Evolutionary conservation across 352 stramenopile species (phyloP).

Genomic region (Pythium coloratum): DNA sequence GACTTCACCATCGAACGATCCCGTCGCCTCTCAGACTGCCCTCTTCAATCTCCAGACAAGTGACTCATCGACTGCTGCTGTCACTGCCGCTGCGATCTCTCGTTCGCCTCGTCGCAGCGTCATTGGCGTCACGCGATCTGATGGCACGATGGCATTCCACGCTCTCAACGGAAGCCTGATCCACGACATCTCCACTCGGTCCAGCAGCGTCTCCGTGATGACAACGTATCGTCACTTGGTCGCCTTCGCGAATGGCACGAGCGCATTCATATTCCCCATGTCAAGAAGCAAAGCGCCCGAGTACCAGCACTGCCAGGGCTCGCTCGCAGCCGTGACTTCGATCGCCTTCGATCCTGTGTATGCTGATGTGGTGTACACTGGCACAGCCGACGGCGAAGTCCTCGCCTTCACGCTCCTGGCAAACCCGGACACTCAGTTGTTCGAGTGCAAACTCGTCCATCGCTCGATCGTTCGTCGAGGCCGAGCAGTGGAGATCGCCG

Average conservation of each 20-base stretch:
- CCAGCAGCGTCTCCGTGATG: conserved; percentile 26
- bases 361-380: conserved; percentile 46
- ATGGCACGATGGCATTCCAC: conserved; percentile 29
- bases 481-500: conserved; percentile 12
- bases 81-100: conserved; percentile 16
- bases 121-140: conserved; percentile 17
- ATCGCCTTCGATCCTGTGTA: conserved; percentile 47
- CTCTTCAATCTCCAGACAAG: not conserved
- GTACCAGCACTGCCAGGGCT: conserved; percentile 43
- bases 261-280: conserved; percentile 35
- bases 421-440: conserved; percentile 11
- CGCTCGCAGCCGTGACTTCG: conserved; percentile 34
- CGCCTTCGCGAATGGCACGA: conserved; percentile 40
- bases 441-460: conserved; percentile 23
- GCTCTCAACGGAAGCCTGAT: conserved; percentile 49
- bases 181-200: conserved; percentile 32
- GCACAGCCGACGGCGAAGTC: conserved; percentile 46
- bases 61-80: not conserved
- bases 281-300: conserved; percentile 28
- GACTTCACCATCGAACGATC: not conserved
- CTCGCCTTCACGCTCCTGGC: conserved; percentile 33
- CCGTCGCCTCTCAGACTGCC: not conserved
- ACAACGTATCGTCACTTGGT: conserved; percentile 41
- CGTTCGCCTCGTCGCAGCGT: conserved; percentile 28
- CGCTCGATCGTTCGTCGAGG: conserved; percentile 6